Base-by-base conservation (phyloP, 2,329 filamentous ascomycete genomes). In the Penicillium occitanis region DNA sequence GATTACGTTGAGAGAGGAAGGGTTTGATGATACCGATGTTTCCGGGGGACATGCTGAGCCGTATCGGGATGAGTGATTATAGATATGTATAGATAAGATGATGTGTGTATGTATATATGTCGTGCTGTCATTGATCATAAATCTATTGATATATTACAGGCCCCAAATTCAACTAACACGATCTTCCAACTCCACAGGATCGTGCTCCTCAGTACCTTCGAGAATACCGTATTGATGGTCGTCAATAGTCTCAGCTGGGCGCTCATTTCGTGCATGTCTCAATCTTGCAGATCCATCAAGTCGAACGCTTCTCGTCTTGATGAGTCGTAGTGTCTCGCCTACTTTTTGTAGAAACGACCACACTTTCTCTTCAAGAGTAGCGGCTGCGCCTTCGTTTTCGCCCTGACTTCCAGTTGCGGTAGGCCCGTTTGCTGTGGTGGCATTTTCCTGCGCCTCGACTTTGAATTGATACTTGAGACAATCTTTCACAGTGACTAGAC, bases 381-480 rank as follows among this genome's bases (percentile, higher is more conserved):
- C 64, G 25, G 69, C 69, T 7, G 64, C 46, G 14, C 74, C 72
- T 17, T 68, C 68, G 44, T 64, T 70, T 40, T 69, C 55, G 3
- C 69, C 67, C 8, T 66, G 33, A 33, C 59, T 42, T 35, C 61
- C 42, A 1, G 25, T 5, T 53, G 25, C 17, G 3, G 10, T 53
- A 1, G 65, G 5, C 14, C 61, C 65, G 19, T 76, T 75, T 48
- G 76, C 74, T n/a, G 76, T 74, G 6, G 78, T 71, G 0, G 75
- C 76, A 71, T 91, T 89, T 78, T 95, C 93, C 50, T 90, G 88
- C 8, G 91, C 91, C 77, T 99, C 95, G 0, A 91, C 92, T 81
- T 95, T 96, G 86, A 98, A 97, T 78, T 99, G 94, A 74, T 96
- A 98, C 76, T 95, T 96, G 65, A 99, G 82, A 71, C 95, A 98